These are phyloP conservation scores for Ampelocalamus luodianensis DNA, from an alignment of 176 grass and related monocot species.

Conservation along the genomic window DNA sequence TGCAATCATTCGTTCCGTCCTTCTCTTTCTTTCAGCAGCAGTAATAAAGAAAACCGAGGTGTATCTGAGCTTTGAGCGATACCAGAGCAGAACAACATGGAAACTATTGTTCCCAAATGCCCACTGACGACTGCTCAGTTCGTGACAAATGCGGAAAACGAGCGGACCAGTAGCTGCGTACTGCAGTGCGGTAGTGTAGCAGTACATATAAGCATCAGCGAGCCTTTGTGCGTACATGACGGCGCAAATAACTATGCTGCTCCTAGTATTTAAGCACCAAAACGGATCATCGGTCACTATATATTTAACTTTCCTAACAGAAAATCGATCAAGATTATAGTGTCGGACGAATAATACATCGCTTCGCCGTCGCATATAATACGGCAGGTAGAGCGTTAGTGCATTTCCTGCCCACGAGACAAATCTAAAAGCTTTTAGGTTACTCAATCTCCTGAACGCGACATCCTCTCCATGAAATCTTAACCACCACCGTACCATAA, in stretches of 20 bases:
- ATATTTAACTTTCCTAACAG: neutral
- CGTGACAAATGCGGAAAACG: neutral
- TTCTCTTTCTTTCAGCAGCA: neutral
- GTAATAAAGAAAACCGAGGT: neutral
- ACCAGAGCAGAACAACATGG: neutral
- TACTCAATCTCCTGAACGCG: conserved; percentile 3
- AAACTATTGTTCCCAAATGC: neutral
- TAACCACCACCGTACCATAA: conserved; percentile 37
- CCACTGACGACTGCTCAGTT: neutral
- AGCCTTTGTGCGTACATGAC: neutral
- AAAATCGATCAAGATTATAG: neutral
- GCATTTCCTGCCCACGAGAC: neutral
- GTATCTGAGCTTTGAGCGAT: neutral
- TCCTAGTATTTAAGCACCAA: neutral
- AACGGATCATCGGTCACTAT: neutral
- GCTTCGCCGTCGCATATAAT: neutral
- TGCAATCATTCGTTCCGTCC: neutral
- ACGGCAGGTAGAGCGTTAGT: neutral
- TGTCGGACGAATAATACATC: neutral
- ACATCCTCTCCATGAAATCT: conserved; percentile 32
- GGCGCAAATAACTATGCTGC: neutral
- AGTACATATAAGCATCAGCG: neutral
- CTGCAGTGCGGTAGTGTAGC: neutral
- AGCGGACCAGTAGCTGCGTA: neutral
- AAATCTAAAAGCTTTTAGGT: conserved; percentile 20